Base-by-base conservation (phyloP, 768 basidiomycete species). In the Collybiopsis luxurians region DNA sequence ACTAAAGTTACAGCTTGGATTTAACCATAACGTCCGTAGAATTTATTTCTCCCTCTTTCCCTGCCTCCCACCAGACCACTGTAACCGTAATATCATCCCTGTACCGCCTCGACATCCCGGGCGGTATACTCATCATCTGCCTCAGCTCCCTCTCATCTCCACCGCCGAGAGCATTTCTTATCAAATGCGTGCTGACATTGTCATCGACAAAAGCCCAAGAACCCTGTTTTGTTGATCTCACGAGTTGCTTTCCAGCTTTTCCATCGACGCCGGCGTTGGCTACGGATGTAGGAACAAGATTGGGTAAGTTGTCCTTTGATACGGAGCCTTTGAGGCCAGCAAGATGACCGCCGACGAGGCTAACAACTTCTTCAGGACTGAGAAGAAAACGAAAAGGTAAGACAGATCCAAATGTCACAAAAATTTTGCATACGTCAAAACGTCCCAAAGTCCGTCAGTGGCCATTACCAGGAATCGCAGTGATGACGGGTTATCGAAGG, bases 81-180 rank as follows among this genome's bases (percentile, higher is more conserved):
- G 89, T 90, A 21, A 92, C 92, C 1, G 90, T 92, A 30, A 88
- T 79, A 68, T 95, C 93, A 65, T 95, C 93, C 43, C 93, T 79
- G 67, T 84, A 89, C 54, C 87, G 77, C 63, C 93, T 77, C 26
- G 92, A 85, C 60, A 82, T 71, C 15, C 91, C 90, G 4, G 89
- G 77, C n/a, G 92, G 90, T 44, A 95, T 93, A 69, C 91, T 93
- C 65, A 94, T 72, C 55, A 84, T 59, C 66, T 74, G 78, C 49
- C 84, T 79, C 57, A 95, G 75, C 49, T 71, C 70, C 46, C 56
- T 65, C 53, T 80, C 76, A 65, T 95, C 82, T 2, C 82, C 89
- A 28, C 94, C 92, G n/a, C 92, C 92, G 58, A 95, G 84, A n/a
- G 93, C 91, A 66, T 96, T 96, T 59, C 93, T 79, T 56, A 95